Percentiles rank a stretch among this genome's conserved stretches.
Evolutionary conservation across 768 basidiomycete species (phyloP).

Genomic region (Kwoniella europaea): DNA sequence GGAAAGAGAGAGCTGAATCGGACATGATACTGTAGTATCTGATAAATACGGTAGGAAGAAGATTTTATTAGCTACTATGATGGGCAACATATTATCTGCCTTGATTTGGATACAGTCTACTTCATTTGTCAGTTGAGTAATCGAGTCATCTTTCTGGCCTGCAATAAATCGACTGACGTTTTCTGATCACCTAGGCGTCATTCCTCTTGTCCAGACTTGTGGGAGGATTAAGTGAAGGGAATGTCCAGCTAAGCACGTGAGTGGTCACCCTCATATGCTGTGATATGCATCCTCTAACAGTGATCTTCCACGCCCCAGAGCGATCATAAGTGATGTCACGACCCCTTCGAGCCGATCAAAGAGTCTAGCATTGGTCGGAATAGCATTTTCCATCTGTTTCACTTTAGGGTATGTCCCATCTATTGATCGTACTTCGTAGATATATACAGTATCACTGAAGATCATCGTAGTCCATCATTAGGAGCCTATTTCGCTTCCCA

Average conservation of each 20-base stretch:
- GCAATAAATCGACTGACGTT: background rate
- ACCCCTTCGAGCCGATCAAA: conserved; percentile 77
- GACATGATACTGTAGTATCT: conserved; percentile 75
- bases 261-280: conserved; percentile 53
- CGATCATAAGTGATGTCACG: conserved; percentile 90
- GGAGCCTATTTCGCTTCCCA: conserved; percentile 95
- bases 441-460: no score
- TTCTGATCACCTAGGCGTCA: conserved; percentile 60
- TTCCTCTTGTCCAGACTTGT: conserved; percentile 88
- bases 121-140: conserved; percentile 66
- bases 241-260: conserved; percentile 93
- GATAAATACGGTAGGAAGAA: conserved; percentile 88
- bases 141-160: background rate
- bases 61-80: conserved; percentile 82
- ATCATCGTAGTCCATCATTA: conserved; percentile 68
- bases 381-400: conserved; percentile 96
- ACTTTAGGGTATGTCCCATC: conserved; percentile 52
- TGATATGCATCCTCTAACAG: background rate
- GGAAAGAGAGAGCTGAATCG: conserved; percentile 16
- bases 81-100: conserved; percentile 91
- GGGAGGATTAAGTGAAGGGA: conserved; percentile 93
- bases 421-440: background rate
- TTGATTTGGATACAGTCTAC: conserved; percentile 89
- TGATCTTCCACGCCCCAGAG: conserved; percentile 62
- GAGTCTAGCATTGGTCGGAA: conserved; percentile 88